Base-by-base conservation (phyloP, 1,284 basidiomycete genomes). In the Pyrrhoderma lamaoense region DNA sequence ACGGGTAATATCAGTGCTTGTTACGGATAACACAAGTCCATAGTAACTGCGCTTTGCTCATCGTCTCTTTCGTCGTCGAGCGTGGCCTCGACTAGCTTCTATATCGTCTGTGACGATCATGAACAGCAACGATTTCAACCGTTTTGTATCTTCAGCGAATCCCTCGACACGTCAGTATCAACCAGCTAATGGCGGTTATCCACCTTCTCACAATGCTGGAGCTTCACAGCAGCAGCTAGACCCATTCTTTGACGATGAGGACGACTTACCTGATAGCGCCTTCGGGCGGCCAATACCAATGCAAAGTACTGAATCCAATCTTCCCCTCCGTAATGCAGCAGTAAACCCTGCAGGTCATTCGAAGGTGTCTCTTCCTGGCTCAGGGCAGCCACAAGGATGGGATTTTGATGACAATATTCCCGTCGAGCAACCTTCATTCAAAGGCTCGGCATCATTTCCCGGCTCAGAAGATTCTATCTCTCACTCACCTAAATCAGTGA, bases 161-260 rank as follows among this genome's bases (percentile, higher is more conserved):
- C 86, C 86, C 27, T 85, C 86, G 23, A 64, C 76, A 40, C 64
- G 66, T 3, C 69, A 74, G 60, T 84, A 85, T 61, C 68, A 68
- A 53, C 78, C 73, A 55, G 72, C 77, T 34, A 52, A 55, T 51
- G 72, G 72, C 60, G 76, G 75, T 55, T 80, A 82, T 62, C 78
- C 77, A 42, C 76, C 80, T 35, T 71, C 75, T 43, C 64, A 69
- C 50, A 18, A 8, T 8, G 16, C 59, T 27, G 37, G 34, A 37
- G 46, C 61, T 65, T 69, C 53, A 45, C 70, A 71, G 55, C 72
- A 75, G 59, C 68, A 74, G 49, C 70, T 89, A 65, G 85, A 89
- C 65, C 85, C 86, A 1, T 89, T 89, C 66, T 89, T 89, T 65
- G 83, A 86, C 66, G 86, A 89, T 62, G 83, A 85, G 56, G 85